A percentile compares a stretch with the other conserved stretches of the same genome.
Conservation (phyloP, 768 basidiomycete genomes). For the Trametes sanguinea region DNA sequence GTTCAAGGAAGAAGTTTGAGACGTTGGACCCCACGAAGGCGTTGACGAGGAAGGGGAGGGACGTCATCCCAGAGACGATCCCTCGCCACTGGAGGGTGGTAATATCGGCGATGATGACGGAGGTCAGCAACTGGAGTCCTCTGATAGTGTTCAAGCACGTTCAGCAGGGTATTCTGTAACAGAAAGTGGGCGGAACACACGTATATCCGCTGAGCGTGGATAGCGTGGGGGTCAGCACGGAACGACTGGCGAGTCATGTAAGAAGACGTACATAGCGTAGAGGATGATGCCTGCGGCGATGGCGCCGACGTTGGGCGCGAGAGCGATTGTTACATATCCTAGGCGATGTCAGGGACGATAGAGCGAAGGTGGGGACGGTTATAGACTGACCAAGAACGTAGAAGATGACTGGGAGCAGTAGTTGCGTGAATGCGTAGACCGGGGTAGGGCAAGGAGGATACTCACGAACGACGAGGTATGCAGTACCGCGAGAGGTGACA, state of each 20-base stretch:
- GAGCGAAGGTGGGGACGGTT: neutral
- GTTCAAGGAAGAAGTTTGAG: constrained; percentile 43
- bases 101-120: constrained; percentile 37
- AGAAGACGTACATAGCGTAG: constrained; percentile 50
- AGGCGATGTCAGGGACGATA: constrained; percentile 8
- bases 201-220: constrained; percentile 55
- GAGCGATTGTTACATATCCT: constrained; percentile 40
- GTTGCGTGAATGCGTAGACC: constrained; percentile 30
- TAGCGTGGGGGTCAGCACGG: constrained; percentile 34
- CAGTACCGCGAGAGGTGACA: constrained; percentile 49
- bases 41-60: constrained; percentile 59
- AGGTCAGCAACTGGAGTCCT: constrained; percentile 63
- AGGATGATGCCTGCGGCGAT: constrained; percentile 47
- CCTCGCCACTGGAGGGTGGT: constrained; percentile 35
- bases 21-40: constrained; percentile 63
- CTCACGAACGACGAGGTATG: constrained; percentile 52
- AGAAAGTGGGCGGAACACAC: constrained; percentile 35
- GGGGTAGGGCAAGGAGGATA: constrained; percentile 4
- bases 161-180: constrained; percentile 25
- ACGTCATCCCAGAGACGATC: constrained; percentile 46
- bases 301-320: constrained; percentile 28
- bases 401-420: constrained; percentile 36
- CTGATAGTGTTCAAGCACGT: constrained; percentile 28
- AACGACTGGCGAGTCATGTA: constrained; percentile 10
- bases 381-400: constrained; percentile 42